Evolutionary conservation across 148 eudicot species (phyloP), one percentile per base, ranked within the genome.

Genomic region (Camellia lanceoleosa): DNA sequence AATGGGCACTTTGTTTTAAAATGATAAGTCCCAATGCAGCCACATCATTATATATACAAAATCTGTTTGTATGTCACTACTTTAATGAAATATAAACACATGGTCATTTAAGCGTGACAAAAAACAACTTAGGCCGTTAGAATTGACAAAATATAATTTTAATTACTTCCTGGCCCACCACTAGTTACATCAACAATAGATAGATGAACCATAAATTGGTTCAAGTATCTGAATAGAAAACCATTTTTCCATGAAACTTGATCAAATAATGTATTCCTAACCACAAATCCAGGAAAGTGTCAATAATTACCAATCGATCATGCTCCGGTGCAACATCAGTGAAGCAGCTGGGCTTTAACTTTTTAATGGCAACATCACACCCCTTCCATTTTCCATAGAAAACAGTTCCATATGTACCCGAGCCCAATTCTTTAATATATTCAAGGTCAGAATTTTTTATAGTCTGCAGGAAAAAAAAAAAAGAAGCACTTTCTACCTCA

Each of bases 341-440:
- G 51, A 87, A 88, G 71, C 87, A 90, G 63, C 87, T 84, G 5
- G 83, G 81, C 78, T 88, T 88, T 73, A 90, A 81, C 30, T 82
- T 87, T 76, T 90, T 92, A 62, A 92, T 84, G 51, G 93, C 95
- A 62, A 92, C 93, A 78, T 90, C 93, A 52, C 88, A 79, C 4
- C 93, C 93, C 71, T 84, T 88, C 90, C 91, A 90, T 83, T 87
- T 92, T 67, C 93, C 91, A 71, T 90, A 74, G 84, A 83, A 88
- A 23, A 91, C 95, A 42, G 88, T 86, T 54, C 92, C 91, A 80
- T 79, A 88, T 20, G 89, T 88, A 46, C 95, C 93, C 12, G 89
- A 84, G 58, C 93, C 93, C 38, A 90, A 82, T 76, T 90, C 89
- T 79, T 80, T 83, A 56, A 92, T 52, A 68, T 86, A 87, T 80